These are phyloP conservation scores for Colletotrichum sp. DNA, from an alignment of 2,329 filamentous ascomycete genomes.

Conservation along the genomic window DNA sequence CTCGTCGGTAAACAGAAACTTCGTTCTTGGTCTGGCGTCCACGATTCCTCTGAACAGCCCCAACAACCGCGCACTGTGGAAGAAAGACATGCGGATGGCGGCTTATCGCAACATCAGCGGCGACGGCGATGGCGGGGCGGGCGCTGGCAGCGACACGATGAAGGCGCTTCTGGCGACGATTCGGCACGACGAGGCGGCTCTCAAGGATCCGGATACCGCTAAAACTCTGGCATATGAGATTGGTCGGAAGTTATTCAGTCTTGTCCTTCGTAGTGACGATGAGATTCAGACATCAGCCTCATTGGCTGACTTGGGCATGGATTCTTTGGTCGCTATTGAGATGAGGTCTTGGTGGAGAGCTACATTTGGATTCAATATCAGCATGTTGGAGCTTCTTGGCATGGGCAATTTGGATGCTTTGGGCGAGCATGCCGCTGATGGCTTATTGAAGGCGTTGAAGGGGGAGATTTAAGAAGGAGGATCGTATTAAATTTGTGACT, in stretches of 20 bases:
- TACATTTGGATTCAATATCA: constrained; percentile 24
- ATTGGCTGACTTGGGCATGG: constrained; percentile 23
- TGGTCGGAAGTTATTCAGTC: constrained; percentile 14
- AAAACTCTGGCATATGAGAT: constrained; percentile 1
- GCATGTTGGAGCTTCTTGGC: constrained; percentile 18
- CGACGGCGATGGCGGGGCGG: neutral
- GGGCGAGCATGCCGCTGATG: constrained; percentile 10
- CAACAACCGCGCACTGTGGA: constrained; percentile 21
- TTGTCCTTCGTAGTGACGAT: constrained; percentile 20
- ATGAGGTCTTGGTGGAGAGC: constrained; percentile 25
- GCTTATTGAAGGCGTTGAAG: neutral
- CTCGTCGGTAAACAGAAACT: neutral
- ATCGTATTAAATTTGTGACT: neutral
- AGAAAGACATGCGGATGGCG: constrained; percentile 27
- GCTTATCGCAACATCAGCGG: constrained; percentile 25
- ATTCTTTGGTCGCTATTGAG: constrained; percentile 27
- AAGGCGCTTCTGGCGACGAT: neutral
- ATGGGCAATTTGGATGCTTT: constrained; percentile 17
- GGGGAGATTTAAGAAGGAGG: neutral
- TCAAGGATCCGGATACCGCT: neutral
- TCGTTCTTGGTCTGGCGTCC: constrained; percentile 23
- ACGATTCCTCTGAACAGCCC: constrained; percentile 11
- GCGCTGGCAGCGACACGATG: constrained; percentile 27
- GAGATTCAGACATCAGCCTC: neutral
- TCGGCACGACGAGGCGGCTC: neutral